phyloP scores from a whole-genome alignment of 805 yeast species.

The Gaillardinia entomophila region DNA sequence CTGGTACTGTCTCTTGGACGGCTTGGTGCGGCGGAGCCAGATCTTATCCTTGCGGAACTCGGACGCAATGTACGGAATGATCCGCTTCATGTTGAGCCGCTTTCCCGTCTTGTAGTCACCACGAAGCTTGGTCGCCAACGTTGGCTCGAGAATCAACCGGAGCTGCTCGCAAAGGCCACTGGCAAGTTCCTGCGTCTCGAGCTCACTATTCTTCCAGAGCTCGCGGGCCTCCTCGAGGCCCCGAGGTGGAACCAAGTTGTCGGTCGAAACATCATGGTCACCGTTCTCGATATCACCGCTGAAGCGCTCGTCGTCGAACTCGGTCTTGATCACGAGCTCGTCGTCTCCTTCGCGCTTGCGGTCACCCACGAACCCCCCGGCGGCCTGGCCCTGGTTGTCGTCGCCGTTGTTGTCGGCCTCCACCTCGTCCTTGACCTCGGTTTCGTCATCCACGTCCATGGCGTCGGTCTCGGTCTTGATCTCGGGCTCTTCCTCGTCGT shows the following conservation, averaged over 20 bases:
- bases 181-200: conserved; percentile 82
- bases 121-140: conserved; percentile 85
- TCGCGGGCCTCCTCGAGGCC: conserved; percentile 62
- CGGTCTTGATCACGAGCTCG: conserved; percentile 10
- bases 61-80: conserved; percentile 95
- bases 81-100: conserved; percentile 93
- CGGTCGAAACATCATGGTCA: conserved; percentile 7
- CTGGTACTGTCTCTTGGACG: conserved; percentile 95
- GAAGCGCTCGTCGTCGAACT: conserved; percentile 24
- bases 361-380: conserved; percentile 39
- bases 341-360: conserved; percentile 22
- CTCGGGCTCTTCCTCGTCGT: conserved; percentile 42
- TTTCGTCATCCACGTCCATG: conserved; percentile 22
- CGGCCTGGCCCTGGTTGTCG: conserved; percentile 14
- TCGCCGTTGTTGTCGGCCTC: conserved; percentile 16
- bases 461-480: conserved; percentile 22
- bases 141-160: conserved; percentile 89
- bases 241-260: conserved; percentile 37
- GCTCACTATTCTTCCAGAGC: conserved; percentile 78
- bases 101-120: conserved; percentile 99
- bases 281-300: conserved; percentile 3
- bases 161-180: conserved; percentile 88
- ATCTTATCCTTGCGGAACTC: conserved; percentile 96
- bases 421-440: conserved; percentile 19
- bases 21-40: conserved; percentile 96